phyloP scores from a whole-genome alignment of 176 grass and related monocot species.

The Aechmea fasciata region DNA sequence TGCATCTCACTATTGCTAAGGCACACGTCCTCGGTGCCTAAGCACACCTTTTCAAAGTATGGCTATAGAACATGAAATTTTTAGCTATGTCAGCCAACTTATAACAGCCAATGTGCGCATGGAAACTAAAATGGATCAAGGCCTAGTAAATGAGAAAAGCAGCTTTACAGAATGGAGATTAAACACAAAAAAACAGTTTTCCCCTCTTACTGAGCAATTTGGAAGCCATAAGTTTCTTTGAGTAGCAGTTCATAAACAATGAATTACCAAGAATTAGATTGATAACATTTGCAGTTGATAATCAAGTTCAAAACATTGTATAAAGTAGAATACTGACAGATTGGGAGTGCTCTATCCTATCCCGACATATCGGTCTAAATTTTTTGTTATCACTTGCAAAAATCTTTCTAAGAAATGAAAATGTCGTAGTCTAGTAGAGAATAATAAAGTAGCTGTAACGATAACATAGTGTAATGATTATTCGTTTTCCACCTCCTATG shows the following conservation, averaged over 20 bases:
- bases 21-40: too few relatives aligned
- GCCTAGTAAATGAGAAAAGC: neutral
- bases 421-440: neutral
- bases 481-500: neutral
- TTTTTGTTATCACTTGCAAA: too few relatives aligned
- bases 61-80: neutral
- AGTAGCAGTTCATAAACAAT: too few relatives aligned
- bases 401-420: too few relatives aligned
- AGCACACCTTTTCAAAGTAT: too few relatives aligned
- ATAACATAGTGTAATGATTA: neutral
- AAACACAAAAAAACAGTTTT: neutral
- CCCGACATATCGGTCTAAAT: too few relatives aligned
- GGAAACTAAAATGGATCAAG: neutral
- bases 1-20: too few relatives aligned
- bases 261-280: too few relatives aligned
- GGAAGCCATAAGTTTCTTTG: neutral
- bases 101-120: neutral
- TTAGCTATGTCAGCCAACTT: neutral
- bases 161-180: neutral
- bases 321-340: too few relatives aligned
- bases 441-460: neutral
- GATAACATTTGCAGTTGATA: too few relatives aligned
- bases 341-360: too few relatives aligned
- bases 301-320: too few relatives aligned
- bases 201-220: neutral